Conservation (phyloP, 2,329 filamentous ascomycete genomes). For the Aspergillus pseudoterreus region DNA sequence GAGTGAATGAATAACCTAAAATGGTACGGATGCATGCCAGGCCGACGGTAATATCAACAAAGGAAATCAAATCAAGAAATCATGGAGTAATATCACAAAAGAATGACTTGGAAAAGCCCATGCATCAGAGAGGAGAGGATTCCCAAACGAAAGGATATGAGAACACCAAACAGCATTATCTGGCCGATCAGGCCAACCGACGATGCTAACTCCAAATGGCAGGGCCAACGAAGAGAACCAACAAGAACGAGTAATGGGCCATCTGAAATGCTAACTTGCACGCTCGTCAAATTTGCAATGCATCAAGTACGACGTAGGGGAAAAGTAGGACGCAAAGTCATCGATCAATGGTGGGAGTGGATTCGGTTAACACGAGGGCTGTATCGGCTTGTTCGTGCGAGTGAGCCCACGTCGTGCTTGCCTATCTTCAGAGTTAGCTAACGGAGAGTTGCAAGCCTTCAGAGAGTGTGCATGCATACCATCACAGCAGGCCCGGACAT, state of each 20-base stretch:
- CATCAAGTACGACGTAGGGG: slow-evolving; percentile 5
- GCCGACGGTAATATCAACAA: slow-evolving; percentile 17
- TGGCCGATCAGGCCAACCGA: not conserved
- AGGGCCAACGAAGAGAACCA: not conserved
- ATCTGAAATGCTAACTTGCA: slow-evolving; percentile 8
- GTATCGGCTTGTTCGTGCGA: slow-evolving; percentile 40
- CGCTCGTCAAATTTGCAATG: slow-evolving; percentile 11
- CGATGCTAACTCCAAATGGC: not conserved
- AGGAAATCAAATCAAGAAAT: slow-evolving; percentile 17
- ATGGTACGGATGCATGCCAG: slow-evolving; percentile 6
- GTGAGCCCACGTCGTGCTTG: slow-evolving; percentile 65
- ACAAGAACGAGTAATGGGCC: not conserved
- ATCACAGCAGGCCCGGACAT: slow-evolving; percentile 95
- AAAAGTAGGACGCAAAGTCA: not conserved
- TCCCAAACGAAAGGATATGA: slow-evolving; percentile 8
- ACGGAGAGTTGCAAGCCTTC: not conserved
- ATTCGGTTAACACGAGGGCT: slow-evolving; percentile 37
- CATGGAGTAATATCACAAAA: slow-evolving; percentile 15
- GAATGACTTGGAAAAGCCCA: slow-evolving; percentile 13
- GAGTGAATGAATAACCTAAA: slow-evolving; percentile 15
- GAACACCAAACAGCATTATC: not conserved
- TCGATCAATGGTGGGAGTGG: slow-evolving; percentile 31
- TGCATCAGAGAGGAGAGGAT: slow-evolving; percentile 12
- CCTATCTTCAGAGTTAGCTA: slow-evolving; percentile 42
- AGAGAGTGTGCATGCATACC: slow-evolving; percentile 57